Evolutionary conservation across 257 asterid species (phyloP).

Genomic region (Solanum commersonii): DNA sequence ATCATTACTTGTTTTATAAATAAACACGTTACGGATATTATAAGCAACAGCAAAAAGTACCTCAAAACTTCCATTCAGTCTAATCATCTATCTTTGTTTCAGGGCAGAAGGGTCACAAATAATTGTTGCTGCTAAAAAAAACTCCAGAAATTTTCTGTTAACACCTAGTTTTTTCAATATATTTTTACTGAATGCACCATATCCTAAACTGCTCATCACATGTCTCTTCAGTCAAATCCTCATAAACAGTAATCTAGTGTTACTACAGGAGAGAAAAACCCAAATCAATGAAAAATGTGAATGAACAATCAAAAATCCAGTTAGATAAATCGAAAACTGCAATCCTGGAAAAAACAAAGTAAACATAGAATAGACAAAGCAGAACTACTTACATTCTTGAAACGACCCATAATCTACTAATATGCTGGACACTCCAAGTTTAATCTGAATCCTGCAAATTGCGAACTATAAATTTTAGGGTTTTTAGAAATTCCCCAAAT

Average conservation of each 20-base stretch:
- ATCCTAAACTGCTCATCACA: background rate
- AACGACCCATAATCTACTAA: background rate
- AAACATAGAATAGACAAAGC: background rate
- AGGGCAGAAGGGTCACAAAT: background rate
- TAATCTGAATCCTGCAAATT: background rate
- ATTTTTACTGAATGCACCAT: background rate
- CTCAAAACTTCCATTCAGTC: background rate
- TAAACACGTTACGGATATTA: background rate
- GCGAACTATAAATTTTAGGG: background rate
- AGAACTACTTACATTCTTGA: background rate
- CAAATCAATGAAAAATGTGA: background rate
- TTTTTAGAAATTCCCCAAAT: background rate
- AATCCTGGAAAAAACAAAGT: background rate
- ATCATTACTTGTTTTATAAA: background rate
- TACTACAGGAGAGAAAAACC: too few relatives aligned
- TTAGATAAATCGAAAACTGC: background rate
- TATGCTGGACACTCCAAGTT: background rate
- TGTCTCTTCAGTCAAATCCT: too few relatives aligned
- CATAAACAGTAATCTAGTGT: too few relatives aligned
- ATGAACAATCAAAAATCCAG: background rate
- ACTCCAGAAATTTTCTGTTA: background rate
- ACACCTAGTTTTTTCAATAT: background rate
- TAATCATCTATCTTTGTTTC: background rate
- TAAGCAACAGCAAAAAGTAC: background rate
- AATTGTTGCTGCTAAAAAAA: background rate